These are phyloP conservation scores for Aspergillus japonicus DNA, from an alignment of 2,329 filamentous ascomycete species.

Conservation along the genomic window DNA sequence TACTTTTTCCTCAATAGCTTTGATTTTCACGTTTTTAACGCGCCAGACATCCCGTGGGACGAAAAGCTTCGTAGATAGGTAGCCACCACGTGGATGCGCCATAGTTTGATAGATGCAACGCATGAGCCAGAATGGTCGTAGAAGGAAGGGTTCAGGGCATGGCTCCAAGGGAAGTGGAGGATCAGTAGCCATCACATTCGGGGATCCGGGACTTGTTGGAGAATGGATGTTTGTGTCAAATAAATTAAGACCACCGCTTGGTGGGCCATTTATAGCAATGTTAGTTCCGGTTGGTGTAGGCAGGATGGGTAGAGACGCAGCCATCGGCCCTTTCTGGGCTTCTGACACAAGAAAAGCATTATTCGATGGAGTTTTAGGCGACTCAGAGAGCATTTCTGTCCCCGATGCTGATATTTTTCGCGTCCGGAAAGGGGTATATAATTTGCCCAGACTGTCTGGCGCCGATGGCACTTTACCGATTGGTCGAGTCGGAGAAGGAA, in stretches of 20 bases:
- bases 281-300: conserved; percentile 67
- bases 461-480: conserved; percentile 42
- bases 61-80: conserved; percentile 87
- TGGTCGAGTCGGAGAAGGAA: conserved; percentile 35
- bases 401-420: conserved; percentile 69
- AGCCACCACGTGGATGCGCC: conserved; percentile 85
- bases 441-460: conserved; percentile 58
- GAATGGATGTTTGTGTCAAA: conserved; percentile 83
- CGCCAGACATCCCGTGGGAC: conserved; percentile 90
- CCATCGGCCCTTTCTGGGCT: conserved; percentile 47
- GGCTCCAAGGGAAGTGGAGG: conserved; percentile 80
- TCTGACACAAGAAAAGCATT: conserved; percentile 60
- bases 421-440: conserved; percentile 70
- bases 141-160: conserved; percentile 81
- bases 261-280: conserved; percentile 57
- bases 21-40: conserved; percentile 90
- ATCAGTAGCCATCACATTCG: conserved; percentile 61
- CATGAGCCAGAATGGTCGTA: conserved; percentile 99
- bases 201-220: conserved; percentile 61
- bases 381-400: conserved; percentile 62
- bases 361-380: conserved; percentile 72
- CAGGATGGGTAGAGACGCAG: conserved; percentile 58
- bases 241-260: conserved; percentile 69
- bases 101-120: conserved; percentile 89
- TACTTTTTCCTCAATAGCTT: conserved; percentile 89